A percentile compares a stretch with the other conserved stretches of the same genome.
These are phyloP conservation scores for Astrothelium subdiscretum DNA, from an alignment of 495 filamentous ascomycete genomes.

Conservation along the genomic window DNA sequence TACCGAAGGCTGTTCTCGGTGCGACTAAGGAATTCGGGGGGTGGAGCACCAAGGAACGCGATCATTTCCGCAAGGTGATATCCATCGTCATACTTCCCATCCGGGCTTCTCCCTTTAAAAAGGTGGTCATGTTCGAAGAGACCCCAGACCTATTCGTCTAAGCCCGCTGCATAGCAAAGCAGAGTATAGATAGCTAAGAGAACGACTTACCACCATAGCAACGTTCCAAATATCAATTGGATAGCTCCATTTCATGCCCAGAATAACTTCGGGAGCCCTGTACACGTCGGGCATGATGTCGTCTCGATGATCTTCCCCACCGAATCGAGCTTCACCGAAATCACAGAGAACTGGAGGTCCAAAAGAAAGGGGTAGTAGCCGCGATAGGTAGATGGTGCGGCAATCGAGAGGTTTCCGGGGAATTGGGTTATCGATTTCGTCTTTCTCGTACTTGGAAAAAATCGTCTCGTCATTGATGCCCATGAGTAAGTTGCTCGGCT, in stretches of 20 bases:
- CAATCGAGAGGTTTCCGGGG: constrained; percentile 23
- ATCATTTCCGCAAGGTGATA: not conserved
- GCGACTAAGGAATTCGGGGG: not conserved
- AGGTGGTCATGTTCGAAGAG: not conserved
- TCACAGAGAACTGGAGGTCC: constrained; percentile 30
- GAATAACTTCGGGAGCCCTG: constrained; percentile 36
- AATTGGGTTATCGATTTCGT: constrained; percentile 21
- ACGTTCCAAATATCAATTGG: constrained; percentile 40
- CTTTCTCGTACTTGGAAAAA: constrained; percentile 5
- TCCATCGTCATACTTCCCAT: not conserved
- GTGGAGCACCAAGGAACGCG: not conserved
- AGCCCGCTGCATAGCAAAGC: not conserved
- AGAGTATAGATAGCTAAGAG: not conserved
- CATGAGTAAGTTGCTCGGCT: constrained; percentile 28
- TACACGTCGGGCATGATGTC: constrained; percentile 25
- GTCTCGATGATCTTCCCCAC: not conserved
- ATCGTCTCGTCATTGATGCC: constrained; percentile 3
- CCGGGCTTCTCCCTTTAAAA: not conserved
- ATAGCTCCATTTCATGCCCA: constrained; percentile 33
- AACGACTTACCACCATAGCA: constrained; percentile 35
- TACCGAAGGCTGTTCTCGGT: not conserved
- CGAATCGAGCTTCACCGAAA: constrained; percentile 33
- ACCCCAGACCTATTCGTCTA: not conserved
- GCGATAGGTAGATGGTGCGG: constrained; percentile 24
- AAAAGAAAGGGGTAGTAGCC: constrained; percentile 4